phyloP scores from a whole-genome alignment of 2,329 filamentous ascomycete genomes.

The Plectosphaerella cucumerina region DNA sequence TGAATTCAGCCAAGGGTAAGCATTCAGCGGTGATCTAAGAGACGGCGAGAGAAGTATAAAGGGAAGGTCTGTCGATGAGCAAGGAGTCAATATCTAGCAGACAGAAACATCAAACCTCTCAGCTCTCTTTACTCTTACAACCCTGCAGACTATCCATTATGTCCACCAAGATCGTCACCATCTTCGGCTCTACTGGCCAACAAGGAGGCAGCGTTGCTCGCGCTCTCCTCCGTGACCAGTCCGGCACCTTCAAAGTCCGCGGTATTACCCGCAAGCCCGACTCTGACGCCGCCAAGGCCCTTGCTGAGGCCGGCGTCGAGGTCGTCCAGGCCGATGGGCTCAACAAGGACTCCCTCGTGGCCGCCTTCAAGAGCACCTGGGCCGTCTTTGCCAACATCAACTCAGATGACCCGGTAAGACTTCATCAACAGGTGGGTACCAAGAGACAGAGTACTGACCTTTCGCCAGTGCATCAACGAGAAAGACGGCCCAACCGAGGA shows the following conservation, averaged over 20 bases:
- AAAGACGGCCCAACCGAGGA: constrained; percentile 23
- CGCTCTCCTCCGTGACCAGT: constrained; percentile 24
- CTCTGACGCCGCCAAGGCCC: constrained; percentile 21
- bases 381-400: constrained; percentile 28
- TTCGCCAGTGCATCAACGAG: constrained; percentile 13
- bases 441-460: neutral
- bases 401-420: constrained; percentile 19
- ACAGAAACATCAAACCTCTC: too few species aligned
- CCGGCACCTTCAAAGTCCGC: constrained; percentile 18
- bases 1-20: too few species aligned
- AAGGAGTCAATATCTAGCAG: too few species aligned
- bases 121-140: too few species aligned
- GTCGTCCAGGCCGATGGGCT: constrained; percentile 24
- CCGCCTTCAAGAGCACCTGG: constrained; percentile 25
- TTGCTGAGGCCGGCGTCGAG: constrained; percentile 20
- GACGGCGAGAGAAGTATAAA: neutral
- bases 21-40: too few species aligned
- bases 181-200: constrained; percentile 25
- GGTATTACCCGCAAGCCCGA: constrained; percentile 23
- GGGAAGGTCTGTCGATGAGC: neutral
- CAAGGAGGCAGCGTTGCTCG: constrained; percentile 25
- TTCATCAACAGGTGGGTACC: neutral
- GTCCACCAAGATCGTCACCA: constrained; percentile 22
- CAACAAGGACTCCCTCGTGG: constrained; percentile 15
- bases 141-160: constrained; percentile 7